phyloP scores from a whole-genome alignment of 2,329 filamentous ascomycete species.

The Basipetospora chlamydospora region DNA sequence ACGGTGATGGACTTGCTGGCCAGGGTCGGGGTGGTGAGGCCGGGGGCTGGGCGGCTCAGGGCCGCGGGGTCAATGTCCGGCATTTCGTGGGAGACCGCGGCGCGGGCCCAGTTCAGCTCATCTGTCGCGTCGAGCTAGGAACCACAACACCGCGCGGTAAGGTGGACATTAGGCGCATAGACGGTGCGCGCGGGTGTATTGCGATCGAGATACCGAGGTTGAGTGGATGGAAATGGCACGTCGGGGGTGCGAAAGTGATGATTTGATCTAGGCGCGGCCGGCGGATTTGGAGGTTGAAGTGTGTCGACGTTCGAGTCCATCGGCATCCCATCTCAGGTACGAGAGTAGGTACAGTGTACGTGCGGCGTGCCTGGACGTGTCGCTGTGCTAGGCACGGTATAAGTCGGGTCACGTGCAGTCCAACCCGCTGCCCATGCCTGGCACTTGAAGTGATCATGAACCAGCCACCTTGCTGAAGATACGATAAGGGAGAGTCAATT shows the following conservation, averaged over 20 bases:
- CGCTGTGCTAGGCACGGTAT: too few species aligned
- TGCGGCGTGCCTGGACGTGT: too few species aligned
- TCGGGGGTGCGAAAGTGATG: slow-evolving; percentile 16
- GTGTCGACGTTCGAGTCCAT: too few species aligned
- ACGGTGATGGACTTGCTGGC: slow-evolving; percentile 42
- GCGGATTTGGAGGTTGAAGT: slow-evolving; percentile 1
- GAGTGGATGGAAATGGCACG: slow-evolving; percentile 30
- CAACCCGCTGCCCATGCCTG: too few species aligned
- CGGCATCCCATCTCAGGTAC: too few species aligned
- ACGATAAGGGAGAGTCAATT: too few species aligned
- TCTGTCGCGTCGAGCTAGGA: slow-evolving; percentile 31
- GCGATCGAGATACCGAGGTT: slow-evolving; percentile 26
- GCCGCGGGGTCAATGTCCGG: slow-evolving; percentile 59
- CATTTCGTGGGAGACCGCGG: slow-evolving; percentile 26
- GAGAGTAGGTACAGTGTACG: too few species aligned
- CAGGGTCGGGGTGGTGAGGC: slow-evolving; percentile 43
- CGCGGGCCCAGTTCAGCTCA: slow-evolving; percentile 11
- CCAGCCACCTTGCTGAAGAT: too few species aligned
- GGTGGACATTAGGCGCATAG: slow-evolving; percentile 28
- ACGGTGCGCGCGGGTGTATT: slow-evolving; percentile 12
- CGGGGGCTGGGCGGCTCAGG: slow-evolving; percentile 45
- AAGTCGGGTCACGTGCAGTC: too few species aligned
- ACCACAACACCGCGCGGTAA: slow-evolving; percentile 30
- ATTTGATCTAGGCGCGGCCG: slow-evolving; percentile 3
- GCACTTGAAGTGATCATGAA: too few species aligned